These are phyloP conservation scores for Calonectria multiphialidica DNA, from an alignment of 2,329 filamentous ascomycete genomes.

Conservation along the genomic window DNA sequence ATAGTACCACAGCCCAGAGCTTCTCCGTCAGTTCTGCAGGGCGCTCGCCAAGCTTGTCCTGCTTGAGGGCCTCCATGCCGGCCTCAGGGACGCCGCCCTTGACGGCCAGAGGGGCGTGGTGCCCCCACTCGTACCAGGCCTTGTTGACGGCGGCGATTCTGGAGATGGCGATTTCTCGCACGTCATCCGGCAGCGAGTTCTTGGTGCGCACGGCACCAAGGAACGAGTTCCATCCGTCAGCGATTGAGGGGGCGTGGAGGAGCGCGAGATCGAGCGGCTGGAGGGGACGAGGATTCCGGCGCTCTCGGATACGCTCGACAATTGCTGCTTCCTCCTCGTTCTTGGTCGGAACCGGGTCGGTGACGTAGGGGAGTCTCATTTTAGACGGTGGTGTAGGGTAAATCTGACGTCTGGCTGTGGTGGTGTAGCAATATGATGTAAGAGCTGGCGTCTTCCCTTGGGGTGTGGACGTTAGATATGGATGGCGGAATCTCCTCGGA, in stretches of 20 bases:
- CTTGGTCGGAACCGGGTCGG: conserved; percentile 61
- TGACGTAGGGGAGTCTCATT: conserved; percentile 78
- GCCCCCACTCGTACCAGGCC: conserved; percentile 88
- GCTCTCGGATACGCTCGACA: conserved; percentile 72
- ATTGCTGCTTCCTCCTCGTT: conserved; percentile 65
- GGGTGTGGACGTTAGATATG: not conserved
- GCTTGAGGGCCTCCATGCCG: conserved; percentile 60
- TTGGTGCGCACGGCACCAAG: conserved; percentile 72
- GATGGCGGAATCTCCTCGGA: not conserved
- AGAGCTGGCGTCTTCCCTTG: too few relatives aligned
- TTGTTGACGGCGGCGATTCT: conserved; percentile 84
- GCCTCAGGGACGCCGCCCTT: conserved; percentile 67
- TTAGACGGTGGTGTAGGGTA: conserved; percentile 33
- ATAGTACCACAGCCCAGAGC: conserved; percentile 78
- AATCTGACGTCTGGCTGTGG: not conserved
- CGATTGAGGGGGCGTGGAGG: conserved; percentile 79
- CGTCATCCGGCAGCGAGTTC: conserved; percentile 61
- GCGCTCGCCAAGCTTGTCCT: conserved; percentile 43
- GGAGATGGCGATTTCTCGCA: conserved; percentile 85
- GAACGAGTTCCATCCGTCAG: conserved; percentile 81
- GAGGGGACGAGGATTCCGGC: conserved; percentile 76
- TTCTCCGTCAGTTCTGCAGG: conserved; percentile 62
- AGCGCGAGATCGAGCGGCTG: conserved; percentile 82
- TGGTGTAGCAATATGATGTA: not conserved
- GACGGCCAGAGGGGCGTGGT: conserved; percentile 78